Evolutionary conservation across 768 basidiomycete species (phyloP).

Genomic region (Mycena latifolia): DNA sequence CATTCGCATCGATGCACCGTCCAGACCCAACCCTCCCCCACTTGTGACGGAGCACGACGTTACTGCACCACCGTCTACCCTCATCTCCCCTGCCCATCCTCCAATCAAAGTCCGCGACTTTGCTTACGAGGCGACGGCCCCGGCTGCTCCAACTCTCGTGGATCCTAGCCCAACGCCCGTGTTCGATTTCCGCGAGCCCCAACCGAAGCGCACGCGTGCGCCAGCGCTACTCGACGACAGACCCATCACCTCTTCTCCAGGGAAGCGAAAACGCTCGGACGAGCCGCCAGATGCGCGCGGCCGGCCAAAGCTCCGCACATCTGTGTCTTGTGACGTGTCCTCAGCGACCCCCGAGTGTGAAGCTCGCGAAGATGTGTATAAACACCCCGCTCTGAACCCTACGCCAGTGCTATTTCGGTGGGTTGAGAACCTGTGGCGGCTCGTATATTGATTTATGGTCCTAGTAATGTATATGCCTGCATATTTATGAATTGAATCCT

Average conservation of each 20-base stretch:
- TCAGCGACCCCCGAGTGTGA: neutral
- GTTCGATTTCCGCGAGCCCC: neutral
- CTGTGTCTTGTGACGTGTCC: neutral
- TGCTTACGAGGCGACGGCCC: neutral
- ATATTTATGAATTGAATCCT: neutral
- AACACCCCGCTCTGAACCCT: neutral
- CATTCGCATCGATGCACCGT: conserved; percentile 6
- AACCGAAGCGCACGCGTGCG: neutral
- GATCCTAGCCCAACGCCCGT: no score
- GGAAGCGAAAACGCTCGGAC: conserved; percentile 25
- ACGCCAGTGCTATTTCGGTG: conserved; percentile 12
- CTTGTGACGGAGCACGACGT: neutral
- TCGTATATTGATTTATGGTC: conserved; percentile 10
- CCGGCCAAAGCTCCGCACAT: conserved; percentile 17
- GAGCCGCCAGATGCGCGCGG: conserved; percentile 12
- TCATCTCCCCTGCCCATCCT: neutral
- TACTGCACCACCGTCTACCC: neutral
- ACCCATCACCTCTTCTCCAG: neutral
- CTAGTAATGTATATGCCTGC: neutral
- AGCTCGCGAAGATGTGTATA: neutral
- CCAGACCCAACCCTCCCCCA: neutral
- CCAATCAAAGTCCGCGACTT: conserved; percentile 12
- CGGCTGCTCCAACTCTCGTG: neutral
- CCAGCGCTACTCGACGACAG: neutral
- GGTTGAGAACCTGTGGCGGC: conserved; percentile 26